These are phyloP conservation scores for Mangifera indica DNA, from an alignment of 345 rosid species.

Conservation along the genomic window DNA sequence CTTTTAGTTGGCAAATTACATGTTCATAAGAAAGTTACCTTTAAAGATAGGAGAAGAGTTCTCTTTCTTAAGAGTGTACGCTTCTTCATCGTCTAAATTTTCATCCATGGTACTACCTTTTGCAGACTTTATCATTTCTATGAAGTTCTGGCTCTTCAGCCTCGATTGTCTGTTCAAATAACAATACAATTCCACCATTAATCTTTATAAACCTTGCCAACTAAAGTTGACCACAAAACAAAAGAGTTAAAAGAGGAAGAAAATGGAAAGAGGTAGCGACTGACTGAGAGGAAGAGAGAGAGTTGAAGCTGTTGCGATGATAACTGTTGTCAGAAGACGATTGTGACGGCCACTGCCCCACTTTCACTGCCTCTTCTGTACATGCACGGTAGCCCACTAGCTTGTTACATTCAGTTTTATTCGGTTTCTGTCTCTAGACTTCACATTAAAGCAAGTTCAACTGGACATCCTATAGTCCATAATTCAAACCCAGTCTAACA, in stretches of 20 bases:
- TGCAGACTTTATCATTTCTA: constrained; percentile 87
- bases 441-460: not conserved
- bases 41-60: constrained; percentile 45
- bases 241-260: not conserved
- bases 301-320: constrained; percentile 57
- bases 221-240: too few relatives aligned
- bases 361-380: constrained; percentile 43
- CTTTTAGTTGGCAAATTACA: not conserved
- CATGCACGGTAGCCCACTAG: constrained; percentile 17
- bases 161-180: constrained; percentile 51
- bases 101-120: constrained; percentile 59
- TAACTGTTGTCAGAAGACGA: constrained; percentile 55
- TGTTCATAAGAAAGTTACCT: constrained; percentile 35
- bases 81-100: constrained; percentile 76
- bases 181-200: too few relatives aligned
- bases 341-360: constrained; percentile 60
- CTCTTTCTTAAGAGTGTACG: constrained; percentile 68
- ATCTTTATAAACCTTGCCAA: too few relatives aligned
- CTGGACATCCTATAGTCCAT: not conserved
- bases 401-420: not conserved
- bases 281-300: constrained; percentile 70
- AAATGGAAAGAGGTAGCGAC: constrained; percentile 31
- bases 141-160: constrained; percentile 70
- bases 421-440: not conserved
- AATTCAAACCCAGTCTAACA: not conserved